Conservation (phyloP, 2,329 filamentous ascomycete species). For the Monilinia vaccinii-corymbosi region DNA sequence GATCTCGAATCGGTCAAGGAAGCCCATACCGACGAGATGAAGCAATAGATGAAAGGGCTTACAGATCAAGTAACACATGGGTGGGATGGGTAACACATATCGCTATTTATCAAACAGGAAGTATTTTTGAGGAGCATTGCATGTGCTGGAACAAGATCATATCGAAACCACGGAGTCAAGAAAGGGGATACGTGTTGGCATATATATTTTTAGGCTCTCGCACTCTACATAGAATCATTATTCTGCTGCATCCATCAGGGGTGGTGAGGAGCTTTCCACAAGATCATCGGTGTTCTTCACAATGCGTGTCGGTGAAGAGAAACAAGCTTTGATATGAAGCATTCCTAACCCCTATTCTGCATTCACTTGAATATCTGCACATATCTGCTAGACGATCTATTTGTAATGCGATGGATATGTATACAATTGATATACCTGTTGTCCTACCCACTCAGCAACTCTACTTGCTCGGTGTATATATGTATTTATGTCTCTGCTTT, state of each 20-base stretch:
- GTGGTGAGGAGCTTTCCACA: not conserved
- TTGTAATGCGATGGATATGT: no score
- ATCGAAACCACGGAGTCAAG: not conserved
- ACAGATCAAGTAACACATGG: not conserved
- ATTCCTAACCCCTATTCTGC: not conserved
- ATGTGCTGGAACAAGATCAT: not conserved
- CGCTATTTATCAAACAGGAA: constrained; percentile 3
- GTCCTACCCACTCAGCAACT: no score
- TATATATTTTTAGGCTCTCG: constrained; percentile 4
- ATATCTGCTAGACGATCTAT: no score
- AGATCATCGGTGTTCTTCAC: not conserved
- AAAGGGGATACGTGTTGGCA: not conserved
- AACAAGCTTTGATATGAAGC: constrained; percentile 1
- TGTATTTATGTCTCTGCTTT: no score
- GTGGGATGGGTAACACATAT: constrained; percentile 2
- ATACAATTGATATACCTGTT: no score
- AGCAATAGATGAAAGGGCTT: not conserved
- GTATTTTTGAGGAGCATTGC: constrained; percentile 1
- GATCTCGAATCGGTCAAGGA: not conserved
- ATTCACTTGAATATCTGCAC: not conserved
- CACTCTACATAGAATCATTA: constrained; percentile 3
- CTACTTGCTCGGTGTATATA: no score
- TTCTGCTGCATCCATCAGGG: not conserved
- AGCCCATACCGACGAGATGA: not conserved
- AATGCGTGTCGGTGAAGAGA: not conserved